Conservation (phyloP, 129 eudicot species). For the Helianthus tuberosus region DNA sequence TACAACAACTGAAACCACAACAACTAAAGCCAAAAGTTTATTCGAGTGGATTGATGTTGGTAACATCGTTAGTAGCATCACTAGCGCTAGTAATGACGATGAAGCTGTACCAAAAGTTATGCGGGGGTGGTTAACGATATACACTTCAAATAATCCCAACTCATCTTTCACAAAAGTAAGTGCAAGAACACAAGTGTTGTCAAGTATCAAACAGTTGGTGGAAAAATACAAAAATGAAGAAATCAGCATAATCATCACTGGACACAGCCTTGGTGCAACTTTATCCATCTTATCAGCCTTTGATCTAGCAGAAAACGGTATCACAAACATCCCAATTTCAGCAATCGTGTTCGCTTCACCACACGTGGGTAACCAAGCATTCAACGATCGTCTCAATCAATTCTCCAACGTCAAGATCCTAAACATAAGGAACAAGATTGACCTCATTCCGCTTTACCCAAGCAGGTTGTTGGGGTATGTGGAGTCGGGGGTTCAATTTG, state of each 20-base stretch:
- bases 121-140: conserved; percentile 83
- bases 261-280: conserved; percentile 86
- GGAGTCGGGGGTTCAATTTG: conserved; percentile 52
- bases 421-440: conserved; percentile 73
- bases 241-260: conserved; percentile 61
- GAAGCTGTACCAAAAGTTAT: conserved; percentile 59
- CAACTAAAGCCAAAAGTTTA: no score
- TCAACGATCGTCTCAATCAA: conserved; percentile 51
- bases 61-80: neutral
- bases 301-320: conserved; percentile 79
- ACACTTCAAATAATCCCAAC: conserved; percentile 62
- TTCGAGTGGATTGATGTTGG: no score
- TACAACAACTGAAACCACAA: neutral
- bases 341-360: conserved; percentile 83
- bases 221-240: conserved; percentile 49
- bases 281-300: conserved; percentile 66
- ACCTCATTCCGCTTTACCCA: conserved; percentile 77
- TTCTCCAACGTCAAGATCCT: conserved; percentile 62
- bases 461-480: conserved; percentile 61
- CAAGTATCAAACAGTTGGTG: conserved; percentile 48
- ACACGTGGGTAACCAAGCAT: conserved; percentile 74
- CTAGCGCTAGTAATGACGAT: conserved; percentile 34
- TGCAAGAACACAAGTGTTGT: conserved; percentile 59
- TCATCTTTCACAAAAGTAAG: conserved; percentile 76
- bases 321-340: conserved; percentile 55